Base-by-base conservation (phyloP, 352 stramenopile species). In the Phytophthora sansomeana region DNA sequence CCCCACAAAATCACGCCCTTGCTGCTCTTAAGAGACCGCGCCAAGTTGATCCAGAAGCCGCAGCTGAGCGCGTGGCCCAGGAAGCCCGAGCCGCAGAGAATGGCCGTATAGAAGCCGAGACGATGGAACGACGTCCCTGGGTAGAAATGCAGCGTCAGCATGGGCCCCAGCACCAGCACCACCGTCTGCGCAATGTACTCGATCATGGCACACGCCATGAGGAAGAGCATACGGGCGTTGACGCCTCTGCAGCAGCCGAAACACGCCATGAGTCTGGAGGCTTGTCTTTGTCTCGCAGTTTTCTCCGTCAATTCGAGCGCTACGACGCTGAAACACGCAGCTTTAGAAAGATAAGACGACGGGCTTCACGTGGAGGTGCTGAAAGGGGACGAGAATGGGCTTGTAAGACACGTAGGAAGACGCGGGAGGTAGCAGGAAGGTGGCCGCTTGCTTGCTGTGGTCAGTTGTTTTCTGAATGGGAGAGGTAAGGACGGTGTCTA, bases 1-100 rank as follows among this genome's bases (percentile, higher is more conserved):
- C 86, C 86, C 83, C 82, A 94, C n/a, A 94, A 69, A 61, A 94
- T 89, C 8, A 94, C 81, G 21, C 86, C 86, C 56, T 94, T 92
- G 56, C 74, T 87, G 71, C 84, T 92, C 58, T 90, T 83, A 14
- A 92, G 72, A 32, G 84, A 86, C 19, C 79, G 74, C 28, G 86
- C 80, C 44, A 91, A 75, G 55, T 91, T 91, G 60, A 94, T 90
- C 85, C 85, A 94, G 50, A 91, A 75, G 26, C 83, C 82, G 60
- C 83, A 92, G 69, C 81, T 91, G 19, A 94, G 56, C 14, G 73
- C 76, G 57, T 90, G 85, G 26, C 85, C 85, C 14, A 94, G 54
- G 64, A 89, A 92, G 30, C 85, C 83, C 0, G 81, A 69, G 48
- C 82, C 82, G 2, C 80, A 81, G 39, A 94, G 75, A 43, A 92